Percentiles rank a stretch among this genome's conserved stretches.
Evolutionary conservation across 1,284 basidiomycete genomes (phyloP).

Genomic region (Trametes hirsuta): DNA sequence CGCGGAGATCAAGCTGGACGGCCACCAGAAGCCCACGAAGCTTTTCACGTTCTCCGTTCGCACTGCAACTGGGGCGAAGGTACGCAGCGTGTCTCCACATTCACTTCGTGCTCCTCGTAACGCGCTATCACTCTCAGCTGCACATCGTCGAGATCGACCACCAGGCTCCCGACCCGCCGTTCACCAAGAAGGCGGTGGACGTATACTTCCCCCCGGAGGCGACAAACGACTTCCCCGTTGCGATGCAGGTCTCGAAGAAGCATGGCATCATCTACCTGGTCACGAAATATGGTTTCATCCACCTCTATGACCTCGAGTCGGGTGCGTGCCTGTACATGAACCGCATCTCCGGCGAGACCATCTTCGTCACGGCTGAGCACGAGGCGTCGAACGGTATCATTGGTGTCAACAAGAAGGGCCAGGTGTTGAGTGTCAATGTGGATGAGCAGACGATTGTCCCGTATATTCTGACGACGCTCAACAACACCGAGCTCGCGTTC

Average conservation of each 20-base stretch:
- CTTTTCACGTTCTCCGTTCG: conserved; percentile 96
- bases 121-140: conserved; percentile 55
- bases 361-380: conserved; percentile 98
- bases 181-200: conserved; percentile 97
- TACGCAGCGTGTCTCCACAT: conserved; percentile 39
- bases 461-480: conserved; percentile 92
- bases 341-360: conserved; percentile 98
- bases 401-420: conserved; percentile 99
- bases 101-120: neutral
- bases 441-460: conserved; percentile 97
- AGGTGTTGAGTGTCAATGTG: conserved; percentile 96
- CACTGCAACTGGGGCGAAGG: conserved; percentile 96
- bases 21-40: conserved; percentile 83
- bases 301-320: conserved; percentile 98
- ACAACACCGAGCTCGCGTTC: conserved; percentile 98
- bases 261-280: conserved; percentile 98
- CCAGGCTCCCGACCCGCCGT: conserved; percentile 92
- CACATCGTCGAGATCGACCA: conserved; percentile 99
- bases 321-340: conserved; percentile 99
- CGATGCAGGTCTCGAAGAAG: conserved; percentile 98
- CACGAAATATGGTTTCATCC: conserved; percentile 99
- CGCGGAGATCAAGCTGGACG: conserved; percentile 90
- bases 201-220: conserved; percentile 99
- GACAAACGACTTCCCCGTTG: conserved; percentile 99
- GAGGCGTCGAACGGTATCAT: conserved; percentile 96